A percentile compares a stretch with the other conserved stretches of the same genome.
Conservation (phyloP, 2,329 filamentous ascomycete species). For the Diaporthe ilicicola region DNA sequence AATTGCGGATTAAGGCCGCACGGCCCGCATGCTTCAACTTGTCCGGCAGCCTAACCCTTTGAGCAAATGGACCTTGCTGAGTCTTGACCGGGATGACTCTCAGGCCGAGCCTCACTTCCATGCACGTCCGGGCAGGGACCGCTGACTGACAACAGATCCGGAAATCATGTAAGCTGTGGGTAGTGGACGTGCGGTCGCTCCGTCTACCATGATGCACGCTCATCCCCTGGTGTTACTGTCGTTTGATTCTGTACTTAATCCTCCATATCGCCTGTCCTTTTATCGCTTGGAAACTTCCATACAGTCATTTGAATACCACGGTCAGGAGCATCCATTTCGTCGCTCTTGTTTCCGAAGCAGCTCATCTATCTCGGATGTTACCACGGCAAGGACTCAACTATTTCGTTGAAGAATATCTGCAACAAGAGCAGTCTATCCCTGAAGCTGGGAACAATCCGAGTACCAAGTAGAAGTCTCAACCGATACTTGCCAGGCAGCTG, state of each 20-base stretch:
- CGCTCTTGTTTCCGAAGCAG: background rate
- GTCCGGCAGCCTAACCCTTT: background rate
- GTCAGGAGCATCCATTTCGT: background rate
- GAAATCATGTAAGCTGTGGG: slow-evolving; percentile 4
- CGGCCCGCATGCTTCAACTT: background rate
- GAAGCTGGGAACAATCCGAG: too few species aligned
- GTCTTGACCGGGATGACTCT: slow-evolving; percentile 17
- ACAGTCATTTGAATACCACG: background rate
- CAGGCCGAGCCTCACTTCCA: slow-evolving; percentile 17
- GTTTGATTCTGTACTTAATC: background rate
- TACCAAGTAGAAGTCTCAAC: too few species aligned
- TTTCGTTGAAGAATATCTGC: background rate
- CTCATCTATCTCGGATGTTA: background rate
- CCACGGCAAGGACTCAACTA: too few species aligned
- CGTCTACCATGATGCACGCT: background rate
- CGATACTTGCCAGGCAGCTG: background rate
- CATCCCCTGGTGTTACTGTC: background rate
- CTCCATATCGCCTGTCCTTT: background rate
- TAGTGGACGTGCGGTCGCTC: background rate
- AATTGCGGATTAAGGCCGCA: background rate
- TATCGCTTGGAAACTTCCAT: background rate
- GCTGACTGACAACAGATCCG: background rate
- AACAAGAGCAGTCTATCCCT: background rate
- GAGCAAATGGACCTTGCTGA: background rate
- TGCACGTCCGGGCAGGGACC: background rate